Base-by-base conservation (phyloP, 257 asterid genomes). In the Solanum peruvianum region DNA sequence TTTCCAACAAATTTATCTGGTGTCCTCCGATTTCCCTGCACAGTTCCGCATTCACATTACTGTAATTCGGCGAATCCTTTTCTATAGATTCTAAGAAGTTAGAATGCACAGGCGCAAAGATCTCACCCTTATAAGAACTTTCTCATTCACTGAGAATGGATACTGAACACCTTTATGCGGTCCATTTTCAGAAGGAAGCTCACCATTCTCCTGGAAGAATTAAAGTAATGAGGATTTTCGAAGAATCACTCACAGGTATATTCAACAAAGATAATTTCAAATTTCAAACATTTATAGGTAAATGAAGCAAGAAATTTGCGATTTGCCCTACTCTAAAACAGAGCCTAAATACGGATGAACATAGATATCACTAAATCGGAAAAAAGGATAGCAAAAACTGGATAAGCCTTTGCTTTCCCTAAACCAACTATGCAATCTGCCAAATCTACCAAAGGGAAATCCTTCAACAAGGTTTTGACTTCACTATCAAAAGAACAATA, bases 21-120 rank as follows among this genome's bases (percentile, higher is more conserved):
- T 47, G 99, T 97, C 92, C 99, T 93, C 90, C 95, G 91, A 92
- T 97, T 97, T 86, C 99, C 99, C 99, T 97, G 98, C 92, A 89
- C 76, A 82, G 56, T 82, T 58, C 64, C 35, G 52, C 21, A 52
- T 90, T 86, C 60, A 0, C 37, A 42, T 87, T 71, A 71, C 60
- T 81, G 84, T 72, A 33, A 60, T 47, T 66, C 11, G 16, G 9
- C 13, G 47, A 42, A 14, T n/a, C 42, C 7, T 47, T 67, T 69
- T 21, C n/a, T 72, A 29, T 25, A 56, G 15, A 49, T 84, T 41
- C 15, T 13, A 85, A 80, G 41, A 86, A 64, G 21, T 15, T 33
- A 73, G 77, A 87, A 69, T 11, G 44, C 75, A 35, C 41, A 12
- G 37, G 71, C 42, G 1, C 44, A 72, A 87, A 72, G 62, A 47